Evolutionary conservation across 306 rosid species (phyloP), one percentile per base, ranked within the genome.

Genomic region (Prunus dulcis): DNA sequence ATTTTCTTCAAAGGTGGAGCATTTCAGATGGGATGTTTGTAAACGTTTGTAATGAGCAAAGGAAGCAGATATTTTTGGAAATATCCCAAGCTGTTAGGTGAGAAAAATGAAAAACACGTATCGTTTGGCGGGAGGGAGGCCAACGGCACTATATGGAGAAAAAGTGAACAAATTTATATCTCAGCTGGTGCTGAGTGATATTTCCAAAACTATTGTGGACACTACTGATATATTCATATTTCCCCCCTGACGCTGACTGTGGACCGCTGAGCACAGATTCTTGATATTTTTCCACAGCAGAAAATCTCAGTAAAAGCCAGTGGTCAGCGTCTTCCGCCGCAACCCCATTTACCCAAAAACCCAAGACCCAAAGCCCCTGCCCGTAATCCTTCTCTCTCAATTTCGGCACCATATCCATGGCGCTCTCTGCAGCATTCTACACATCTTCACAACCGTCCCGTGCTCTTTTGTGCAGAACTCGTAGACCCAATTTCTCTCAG

Each of bases 401-500:
- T 12, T 43, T 78, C 87, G 80, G 34, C 63, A 53, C 57, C 50
- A 82, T 72, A 56, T 14, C 41, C 77, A 92, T 94, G 97, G 97
- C 88, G 56, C 80, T 89, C 71, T 85, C 93, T 69, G 86, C 97
- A 56, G 84, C 85, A 17, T 81, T 90, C 53, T 80, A 66, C 79
- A 62, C 92, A 38, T 75, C 87, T 76, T 86, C 95, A 9, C 78
- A 89, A 22, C 84, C 88, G 5, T 82, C 77, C 51, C 78, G 80
- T 15, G 65, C 51, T 49, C 71, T 88, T 75, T 71, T 73, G 72
- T 11, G 72, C 80, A 82, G 87, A 85, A 49, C 79, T 63, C 92
- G 69, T 4, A 69, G 64, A 78, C 86, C 89, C 82, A 78, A 78
- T 81, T 64, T 19, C 72, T 68, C 80, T 55, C 85, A 72, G 47